Evolutionary conservation across 202 grass and related monocot genomes (phyloP), one percentile per base, ranked within the genome.

Genomic region (Tripidium arundinaceum): DNA sequence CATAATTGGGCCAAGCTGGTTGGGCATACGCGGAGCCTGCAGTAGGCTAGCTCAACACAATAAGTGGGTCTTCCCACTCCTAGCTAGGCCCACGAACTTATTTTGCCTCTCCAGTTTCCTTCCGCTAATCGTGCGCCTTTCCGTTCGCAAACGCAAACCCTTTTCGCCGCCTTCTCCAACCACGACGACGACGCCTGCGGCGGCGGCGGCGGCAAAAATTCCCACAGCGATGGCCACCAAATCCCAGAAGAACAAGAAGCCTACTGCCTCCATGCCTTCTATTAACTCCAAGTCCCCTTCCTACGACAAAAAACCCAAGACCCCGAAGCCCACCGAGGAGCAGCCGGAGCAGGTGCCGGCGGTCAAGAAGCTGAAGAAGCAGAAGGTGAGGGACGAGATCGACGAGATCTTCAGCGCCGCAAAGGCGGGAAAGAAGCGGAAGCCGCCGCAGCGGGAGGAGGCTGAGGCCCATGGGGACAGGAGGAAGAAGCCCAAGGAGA

Each of bases 331-430:
- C 29, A 37, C 54, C 0, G 31, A 66, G 24, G 65, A 83, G 74
- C 43, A 24, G 38, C 28, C 28, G 66, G 50, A 41, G 73, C 42
- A 22, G 72, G 65, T 41, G 58, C 31, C 36, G 16, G 71, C 64
- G 18, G 50, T 63, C 3, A 70, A 73, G 71, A 77, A 81, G 34
- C 41, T 41, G 33, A 84, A 89, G 80, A 86, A 86, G 88, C 71
- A 86, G 69, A 93, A 93, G 72, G 74, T 67, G 12, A 69, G 7
- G 16, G 82, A 93, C 70, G 90, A 93, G 74, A 97, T 93, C 65
- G 88, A 93, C 28, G 88, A 97, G 27, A 93, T 93, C 69, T 93
- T 93, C 79, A 39, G 88, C 73, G 73, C 61, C 25, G 70, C 77
- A 1, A 91, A 89, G 65, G 34, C 54, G 7, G 67, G 28, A 71